Conservation (phyloP, 352 stramenopile genomes). For the Globisporangium acanthophoron region DNA sequence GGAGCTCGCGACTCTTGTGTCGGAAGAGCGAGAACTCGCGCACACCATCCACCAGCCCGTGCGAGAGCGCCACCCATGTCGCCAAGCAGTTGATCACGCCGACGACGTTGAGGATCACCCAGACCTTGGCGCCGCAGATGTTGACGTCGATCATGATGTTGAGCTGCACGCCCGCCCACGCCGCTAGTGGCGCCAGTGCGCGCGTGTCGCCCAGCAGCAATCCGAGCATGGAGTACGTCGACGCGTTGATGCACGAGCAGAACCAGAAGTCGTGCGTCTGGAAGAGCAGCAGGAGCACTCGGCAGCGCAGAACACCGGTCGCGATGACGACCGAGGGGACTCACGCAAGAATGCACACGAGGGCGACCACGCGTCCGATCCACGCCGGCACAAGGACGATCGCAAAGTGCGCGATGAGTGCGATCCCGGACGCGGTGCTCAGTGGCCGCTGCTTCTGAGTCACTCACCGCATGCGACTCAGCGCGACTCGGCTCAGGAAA, state of each 20-base stretch:
- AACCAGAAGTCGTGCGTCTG: slow-evolving; percentile 6
- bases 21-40: slow-evolving; percentile 2
- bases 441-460: background rate
- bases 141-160: slow-evolving; percentile 8
- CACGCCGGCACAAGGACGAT: background rate
- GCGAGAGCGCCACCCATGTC: slow-evolving; percentile 1
- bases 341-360: background rate
- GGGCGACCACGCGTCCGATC: background rate
- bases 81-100: background rate
- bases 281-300: background rate
- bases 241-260: slow-evolving; percentile 3
- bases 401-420: background rate
- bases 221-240: background rate
- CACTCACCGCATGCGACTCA: background rate
- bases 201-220: background rate
- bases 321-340: background rate
- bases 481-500: background rate
- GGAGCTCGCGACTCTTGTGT: background rate
- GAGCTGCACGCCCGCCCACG: slow-evolving; percentile 1
- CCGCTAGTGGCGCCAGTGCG: background rate
- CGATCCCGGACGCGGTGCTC: background rate
- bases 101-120: slow-evolving; percentile 1
- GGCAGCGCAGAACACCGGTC: background rate
- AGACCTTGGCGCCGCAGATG: slow-evolving; percentile 1
- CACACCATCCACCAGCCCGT: background rate